Conservation (phyloP, 257 asterid genomes). For the Asclepias syriaca region DNA sequence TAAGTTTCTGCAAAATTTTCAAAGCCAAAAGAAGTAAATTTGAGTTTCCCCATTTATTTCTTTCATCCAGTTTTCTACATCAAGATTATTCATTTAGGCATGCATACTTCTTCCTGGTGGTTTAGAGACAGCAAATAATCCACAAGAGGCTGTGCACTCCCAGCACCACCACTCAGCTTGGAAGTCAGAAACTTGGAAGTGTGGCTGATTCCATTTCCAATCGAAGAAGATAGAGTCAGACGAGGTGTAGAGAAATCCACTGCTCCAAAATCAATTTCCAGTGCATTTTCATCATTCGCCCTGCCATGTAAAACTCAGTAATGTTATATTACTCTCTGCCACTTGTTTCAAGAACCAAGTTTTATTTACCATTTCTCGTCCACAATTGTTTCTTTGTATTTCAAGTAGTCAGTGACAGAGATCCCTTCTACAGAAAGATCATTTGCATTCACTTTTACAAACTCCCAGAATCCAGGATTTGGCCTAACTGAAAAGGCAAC, state of each 20-base stretch:
- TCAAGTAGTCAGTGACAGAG: conserved; percentile 68
- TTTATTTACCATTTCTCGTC: conserved; percentile 62
- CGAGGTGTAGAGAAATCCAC: conserved; percentile 64
- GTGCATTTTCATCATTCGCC: conserved; percentile 81
- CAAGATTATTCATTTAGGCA: conserved; percentile 9
- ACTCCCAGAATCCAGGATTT: conserved; percentile 92
- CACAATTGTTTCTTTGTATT: conserved; percentile 65
- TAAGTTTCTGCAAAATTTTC: conserved; percentile 53
- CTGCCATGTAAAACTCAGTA: conserved; percentile 33
- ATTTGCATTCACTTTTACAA: conserved; percentile 64
- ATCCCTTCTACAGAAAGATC: conserved; percentile 83
- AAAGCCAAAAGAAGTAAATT: conserved; percentile 5
- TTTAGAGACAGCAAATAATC: conserved; percentile 65
- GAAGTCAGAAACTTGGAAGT: conserved; percentile 67
- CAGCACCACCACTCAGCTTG: conserved; percentile 38
- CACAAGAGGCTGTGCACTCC: conserved; percentile 57
- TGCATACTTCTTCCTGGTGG: conserved; percentile 90
- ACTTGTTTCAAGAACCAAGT: not conserved
- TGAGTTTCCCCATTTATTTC: not conserved
- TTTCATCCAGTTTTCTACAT: not conserved
- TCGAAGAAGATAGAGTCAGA: conserved; percentile 60
- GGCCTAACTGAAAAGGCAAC: conserved; percentile 82
- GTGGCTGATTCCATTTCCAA: conserved; percentile 72
- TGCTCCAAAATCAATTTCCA: conserved; percentile 89
- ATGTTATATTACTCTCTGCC: not conserved